A percentile compares a stretch with the other conserved stretches of the same genome.
phyloP scores from a whole-genome alignment of 2,329 filamentous ascomycete species.

The Fusarium miscanthi region DNA sequence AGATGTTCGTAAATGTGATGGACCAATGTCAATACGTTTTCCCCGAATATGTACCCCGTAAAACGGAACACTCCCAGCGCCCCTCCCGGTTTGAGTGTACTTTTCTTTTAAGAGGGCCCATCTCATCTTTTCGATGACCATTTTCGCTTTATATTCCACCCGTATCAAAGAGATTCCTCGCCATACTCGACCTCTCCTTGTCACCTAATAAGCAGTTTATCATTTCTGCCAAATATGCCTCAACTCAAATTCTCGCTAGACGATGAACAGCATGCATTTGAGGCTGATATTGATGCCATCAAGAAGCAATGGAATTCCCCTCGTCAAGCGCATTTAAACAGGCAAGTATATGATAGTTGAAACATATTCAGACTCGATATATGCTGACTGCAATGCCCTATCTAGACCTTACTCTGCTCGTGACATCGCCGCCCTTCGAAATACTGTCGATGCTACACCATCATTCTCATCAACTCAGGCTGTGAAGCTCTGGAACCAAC shows the following conservation, averaged over 20 bases:
- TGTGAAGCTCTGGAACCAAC: background rate
- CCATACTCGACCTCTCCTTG: background rate
- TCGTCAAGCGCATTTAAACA: background rate
- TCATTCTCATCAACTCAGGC: background rate
- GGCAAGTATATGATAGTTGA: background rate
- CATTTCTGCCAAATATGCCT: background rate
- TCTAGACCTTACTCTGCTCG: background rate
- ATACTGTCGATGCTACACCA: background rate
- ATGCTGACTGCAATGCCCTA: background rate
- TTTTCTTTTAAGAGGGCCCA: background rate
- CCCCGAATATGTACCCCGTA: no score
- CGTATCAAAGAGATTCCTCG: background rate
- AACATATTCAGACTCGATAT: background rate
- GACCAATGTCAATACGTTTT: background rate
- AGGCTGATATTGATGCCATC: background rate
- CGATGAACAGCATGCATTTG: background rate
- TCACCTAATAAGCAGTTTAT: background rate
- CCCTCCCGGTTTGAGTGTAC: no score
- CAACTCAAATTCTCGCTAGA: background rate
- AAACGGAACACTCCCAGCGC: no score
- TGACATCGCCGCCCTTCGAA: background rate
- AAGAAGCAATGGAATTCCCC: background rate
- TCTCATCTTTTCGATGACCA: background rate
- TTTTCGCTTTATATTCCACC: background rate
- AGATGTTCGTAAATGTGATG: background rate